Evolutionary conservation across 768 basidiomycete species (phyloP), one percentile per base, ranked within the genome.

Genomic region (Russula ochroleuca): DNA sequence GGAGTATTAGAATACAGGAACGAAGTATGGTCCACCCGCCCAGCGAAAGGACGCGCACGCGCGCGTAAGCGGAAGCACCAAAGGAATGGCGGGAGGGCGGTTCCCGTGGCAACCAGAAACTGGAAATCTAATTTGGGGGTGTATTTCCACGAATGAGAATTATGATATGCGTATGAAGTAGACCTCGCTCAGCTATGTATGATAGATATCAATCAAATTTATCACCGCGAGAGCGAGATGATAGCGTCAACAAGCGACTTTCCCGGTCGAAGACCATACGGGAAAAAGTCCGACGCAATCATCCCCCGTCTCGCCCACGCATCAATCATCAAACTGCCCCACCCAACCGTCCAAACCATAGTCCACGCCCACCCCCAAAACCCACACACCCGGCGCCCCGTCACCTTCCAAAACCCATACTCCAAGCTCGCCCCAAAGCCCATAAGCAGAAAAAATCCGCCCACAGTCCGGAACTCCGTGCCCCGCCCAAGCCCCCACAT

Each of bases 401-500:
- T 82, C 23, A 67, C 13, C 1, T 62, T 65, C 65, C 73, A 78
- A 79, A 78, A 88, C 15, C 70, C 59, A 23, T 71, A 67, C 71
- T 89, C 87, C 35, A 83, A 49, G 1, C 79, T 58, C 9, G 83
- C 67, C 1, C 85, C 85, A 0, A 83, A 67, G 14, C 81, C 86
- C 67, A 81, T 83, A 68, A 85, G 71, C 52, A 87, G 35, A 70
- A 88, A 89, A 70, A 83, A 87, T 2, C 80, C 81, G 2, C 74
- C 72, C 6, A 84, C 74, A 5, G 61, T 61, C 7, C 64, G 15
- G 0, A 82, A 78, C 53, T 86, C 81, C 1, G 75, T 74, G 14
- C 83, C 86, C 4, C 75, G 75, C 1, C 79, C 81, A 81, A 88
- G 81, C 5, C 83, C 84, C 78, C 81, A 86, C 58, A 83, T 65